These are phyloP conservation scores for Rhodocollybia butyracea DNA, from an alignment of 768 basidiomycete genomes.

Conservation along the genomic window DNA sequence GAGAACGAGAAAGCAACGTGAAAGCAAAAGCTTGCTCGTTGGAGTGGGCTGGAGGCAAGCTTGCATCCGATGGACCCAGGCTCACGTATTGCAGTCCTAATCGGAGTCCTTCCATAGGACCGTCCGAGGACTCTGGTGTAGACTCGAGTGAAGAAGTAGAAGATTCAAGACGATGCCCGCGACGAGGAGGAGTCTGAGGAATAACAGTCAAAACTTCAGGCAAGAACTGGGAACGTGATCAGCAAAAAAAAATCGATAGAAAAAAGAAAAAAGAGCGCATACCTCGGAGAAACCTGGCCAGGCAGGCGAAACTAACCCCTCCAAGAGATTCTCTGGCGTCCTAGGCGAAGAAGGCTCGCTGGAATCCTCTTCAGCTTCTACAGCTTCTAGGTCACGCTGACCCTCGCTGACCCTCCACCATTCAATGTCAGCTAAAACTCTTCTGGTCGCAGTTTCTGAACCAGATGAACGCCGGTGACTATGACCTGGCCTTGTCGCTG, in stretches of 20 bases:
- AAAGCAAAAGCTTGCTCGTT: constrained; percentile 26
- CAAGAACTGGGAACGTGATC: constrained; percentile 25
- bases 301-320: constrained; percentile 34
- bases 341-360: constrained; percentile 30
- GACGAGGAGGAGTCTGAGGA: constrained; percentile 46
- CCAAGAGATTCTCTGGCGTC: constrained; percentile 21
- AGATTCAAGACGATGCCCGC: constrained; percentile 39
- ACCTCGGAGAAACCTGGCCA: constrained; percentile 35
- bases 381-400: constrained; percentile 49
- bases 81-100: constrained; percentile 34
- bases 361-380: constrained; percentile 40
- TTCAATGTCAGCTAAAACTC: constrained; percentile 83
- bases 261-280: constrained; percentile 14
- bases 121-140: constrained; percentile 44
- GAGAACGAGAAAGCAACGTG: constrained; percentile 34
- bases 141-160: constrained; percentile 57
- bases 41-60: constrained; percentile 19
- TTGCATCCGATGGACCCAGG: constrained; percentile 30
- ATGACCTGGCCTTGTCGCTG: constrained; percentile 30
- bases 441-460: constrained; percentile 59
- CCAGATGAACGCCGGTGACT: constrained; percentile 64
- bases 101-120: constrained; percentile 36
- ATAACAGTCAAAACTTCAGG: constrained; percentile 51
- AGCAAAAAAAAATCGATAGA: background rate
- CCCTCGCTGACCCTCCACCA: constrained; percentile 83